These are phyloP conservation scores for Massarina eburnea DNA, from an alignment of 2,329 filamentous ascomycete genomes.

Conservation along the genomic window DNA sequence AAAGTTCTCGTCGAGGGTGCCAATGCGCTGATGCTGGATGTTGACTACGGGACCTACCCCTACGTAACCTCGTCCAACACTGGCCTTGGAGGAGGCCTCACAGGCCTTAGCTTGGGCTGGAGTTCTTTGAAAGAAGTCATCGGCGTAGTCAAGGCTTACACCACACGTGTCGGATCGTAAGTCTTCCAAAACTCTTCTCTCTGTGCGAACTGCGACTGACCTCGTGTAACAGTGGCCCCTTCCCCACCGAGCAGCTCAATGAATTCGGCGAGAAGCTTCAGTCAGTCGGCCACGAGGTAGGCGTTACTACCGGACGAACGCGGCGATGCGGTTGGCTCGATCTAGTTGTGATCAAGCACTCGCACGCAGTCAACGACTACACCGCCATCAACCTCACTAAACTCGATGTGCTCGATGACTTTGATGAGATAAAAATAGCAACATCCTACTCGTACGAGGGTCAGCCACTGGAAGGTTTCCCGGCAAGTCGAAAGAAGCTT, in stretches of 20 bases:
- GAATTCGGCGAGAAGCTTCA: constrained; percentile 60
- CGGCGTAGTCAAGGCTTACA: constrained; percentile 70
- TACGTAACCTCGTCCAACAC: constrained; percentile 64
- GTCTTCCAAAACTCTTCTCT: constrained; percentile 1
- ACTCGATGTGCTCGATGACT: constrained; percentile 72
- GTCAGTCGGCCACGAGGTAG: constrained; percentile 57
- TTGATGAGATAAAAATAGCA: constrained; percentile 73
- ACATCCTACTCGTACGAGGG: constrained; percentile 67
- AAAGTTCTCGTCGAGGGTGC: constrained; percentile 71
- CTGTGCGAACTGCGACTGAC: constrained; percentile 10
- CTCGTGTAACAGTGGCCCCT: constrained; percentile 55
- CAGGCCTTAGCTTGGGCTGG: constrained; percentile 63
- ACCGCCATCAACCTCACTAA: constrained; percentile 66
- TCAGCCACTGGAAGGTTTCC: constrained; percentile 63
- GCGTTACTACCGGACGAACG: constrained; percentile 60
- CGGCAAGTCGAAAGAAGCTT: constrained; percentile 62
- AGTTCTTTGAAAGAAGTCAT: constrained; percentile 63
- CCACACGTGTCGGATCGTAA: constrained; percentile 58
- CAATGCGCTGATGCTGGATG: constrained; percentile 68
- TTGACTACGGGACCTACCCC: constrained; percentile 60
- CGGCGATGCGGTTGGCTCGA: constrained; percentile 68
- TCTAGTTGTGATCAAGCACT: constrained; percentile 70
- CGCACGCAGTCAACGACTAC: constrained; percentile 66
- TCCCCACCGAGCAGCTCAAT: constrained; percentile 67
- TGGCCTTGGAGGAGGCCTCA: constrained; percentile 63